Evolutionary conservation across 192 early-diverging fungal species (phyloP), one percentile per base, ranked within the genome.

Genomic region (Dispira simplex): DNA sequence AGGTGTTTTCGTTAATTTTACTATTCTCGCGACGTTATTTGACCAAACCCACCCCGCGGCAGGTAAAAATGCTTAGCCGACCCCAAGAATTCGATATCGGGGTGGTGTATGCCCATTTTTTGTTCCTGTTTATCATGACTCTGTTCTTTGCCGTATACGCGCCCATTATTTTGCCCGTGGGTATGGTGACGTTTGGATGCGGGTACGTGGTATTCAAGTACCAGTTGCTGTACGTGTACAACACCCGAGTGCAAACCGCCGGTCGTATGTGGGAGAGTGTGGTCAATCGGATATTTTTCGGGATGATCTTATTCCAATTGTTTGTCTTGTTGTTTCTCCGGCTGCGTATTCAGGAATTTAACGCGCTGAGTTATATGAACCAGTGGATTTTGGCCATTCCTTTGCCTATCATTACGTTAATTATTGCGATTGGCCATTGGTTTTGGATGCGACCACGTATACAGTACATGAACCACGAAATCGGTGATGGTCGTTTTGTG

Each of bases 71-170:
- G 47, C 69, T 88, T 63, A 83, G 80, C 25, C 68, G 81, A 59
- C 83, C 88, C 18, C 75, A 80, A 1, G 80, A 82, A 48, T 85
- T 90, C 70, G 88, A 90, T 65, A 88, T 79, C 65, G 76, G 85
- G 32, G 70, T 81, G 0, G 81, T 80, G 44, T 86, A 86, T 70
- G 84, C 85, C 45, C 64, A 80, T 13, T 81, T 84, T 23, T 58
- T 86, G 59, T 89, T 85, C 68, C 74, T 88, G 43, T 81, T 88
- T 54, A 86, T 85, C 1, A 81, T 87, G 55, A 79, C 83, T 44
- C 76, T 88, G 56, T 65, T 88, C 26, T 90, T 87, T 67, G 81
- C 81, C 27, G 80, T 87, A 12, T 81, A 86, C 62, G 77, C 86
- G 8, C 88, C 88, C 8, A 67, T 90, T 21, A 77, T 81, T 20